These are phyloP conservation scores for Nepenthes mirabilis DNA, from an alignment of 148 eudicot genomes.

Conservation along the genomic window DNA sequence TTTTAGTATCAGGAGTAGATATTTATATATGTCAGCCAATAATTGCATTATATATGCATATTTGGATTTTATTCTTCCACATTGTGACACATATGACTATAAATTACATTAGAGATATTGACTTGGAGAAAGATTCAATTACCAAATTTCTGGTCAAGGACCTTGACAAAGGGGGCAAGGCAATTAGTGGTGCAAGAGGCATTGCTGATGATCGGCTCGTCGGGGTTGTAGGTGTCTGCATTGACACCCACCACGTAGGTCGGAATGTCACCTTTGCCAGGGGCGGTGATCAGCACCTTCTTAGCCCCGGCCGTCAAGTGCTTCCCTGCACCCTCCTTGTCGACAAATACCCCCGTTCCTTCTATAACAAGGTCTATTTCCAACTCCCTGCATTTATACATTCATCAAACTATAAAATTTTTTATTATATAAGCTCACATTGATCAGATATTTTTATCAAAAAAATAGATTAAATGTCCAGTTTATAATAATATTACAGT, in stretches of 20 bases:
- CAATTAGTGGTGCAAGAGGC: slow-evolving; percentile 98
- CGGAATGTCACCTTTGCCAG: slow-evolving; percentile 95
- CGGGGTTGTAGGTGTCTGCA: slow-evolving; percentile 39
- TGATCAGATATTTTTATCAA: too few species aligned
- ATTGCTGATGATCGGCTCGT: slow-evolving; percentile 76
- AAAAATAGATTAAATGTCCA: too few species aligned
- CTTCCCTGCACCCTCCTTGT: slow-evolving; percentile 96
- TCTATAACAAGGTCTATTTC: slow-evolving; percentile 89
- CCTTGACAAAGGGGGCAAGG: slow-evolving; percentile 98
- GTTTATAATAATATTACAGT: too few species aligned
- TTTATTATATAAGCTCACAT: too few species aligned
- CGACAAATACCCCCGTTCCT: slow-evolving; percentile 98
- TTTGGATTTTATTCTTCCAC: too few species aligned
- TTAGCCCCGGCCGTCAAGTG: slow-evolving; percentile 86
- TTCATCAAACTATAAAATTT: neutral
- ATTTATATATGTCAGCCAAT: too few species aligned
- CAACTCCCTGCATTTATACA: slow-evolving; percentile 40
- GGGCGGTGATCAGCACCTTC: slow-evolving; percentile 94
- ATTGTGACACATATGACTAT: too few species aligned
- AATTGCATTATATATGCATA: too few species aligned
- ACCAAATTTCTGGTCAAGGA: slow-evolving; percentile 91
- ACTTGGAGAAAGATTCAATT: too few species aligned
- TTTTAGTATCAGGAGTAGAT: too few species aligned
- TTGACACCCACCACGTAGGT: slow-evolving; percentile 95
- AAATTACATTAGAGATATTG: too few species aligned